These are phyloP conservation scores for Penicillium dipodomyicola DNA, from an alignment of 495 filamentous ascomycete genomes.

Conservation along the genomic window DNA sequence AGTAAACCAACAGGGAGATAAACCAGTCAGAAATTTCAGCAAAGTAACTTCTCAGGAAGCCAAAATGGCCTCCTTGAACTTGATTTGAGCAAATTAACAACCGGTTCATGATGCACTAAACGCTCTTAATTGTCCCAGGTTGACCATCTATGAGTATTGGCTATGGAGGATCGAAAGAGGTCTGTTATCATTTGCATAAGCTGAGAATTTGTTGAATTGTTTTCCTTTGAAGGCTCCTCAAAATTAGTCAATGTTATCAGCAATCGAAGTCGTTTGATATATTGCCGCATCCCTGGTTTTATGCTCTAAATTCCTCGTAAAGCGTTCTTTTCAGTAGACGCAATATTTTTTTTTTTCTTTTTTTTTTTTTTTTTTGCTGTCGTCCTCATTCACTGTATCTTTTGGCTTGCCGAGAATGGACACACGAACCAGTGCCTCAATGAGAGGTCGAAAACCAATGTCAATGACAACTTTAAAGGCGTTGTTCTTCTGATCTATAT, in stretches of 20 bases:
- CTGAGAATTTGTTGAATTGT: not conserved
- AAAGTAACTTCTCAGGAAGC: too few species aligned
- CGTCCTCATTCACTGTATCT: not conserved
- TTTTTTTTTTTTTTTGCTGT: too few species aligned
- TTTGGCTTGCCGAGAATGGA: not conserved
- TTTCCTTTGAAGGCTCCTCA: not conserved
- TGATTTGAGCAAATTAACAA: not conserved
- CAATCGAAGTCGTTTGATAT: not conserved
- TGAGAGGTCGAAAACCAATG: not conserved
- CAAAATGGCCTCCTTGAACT: too few species aligned
- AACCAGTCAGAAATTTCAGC: not conserved
- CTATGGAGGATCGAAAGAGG: not conserved
- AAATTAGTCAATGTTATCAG: not conserved
- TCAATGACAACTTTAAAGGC: not conserved
- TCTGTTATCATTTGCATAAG: not conserved
- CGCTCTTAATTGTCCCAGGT: not conserved
- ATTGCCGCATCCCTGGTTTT: not conserved
- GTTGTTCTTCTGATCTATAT: conserved; percentile 1
- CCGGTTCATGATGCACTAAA: not conserved
- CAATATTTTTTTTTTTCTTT: too few species aligned
- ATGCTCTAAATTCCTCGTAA: too few species aligned
- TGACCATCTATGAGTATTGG: not conserved
- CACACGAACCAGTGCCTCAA: not conserved
- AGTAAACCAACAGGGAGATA: not conserved
- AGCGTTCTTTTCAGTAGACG: not conserved